Percentiles rank a stretch among this genome's conserved stretches.
Conservation (phyloP, 2,329 filamentous ascomycete species). For the Onygenales sp. region DNA sequence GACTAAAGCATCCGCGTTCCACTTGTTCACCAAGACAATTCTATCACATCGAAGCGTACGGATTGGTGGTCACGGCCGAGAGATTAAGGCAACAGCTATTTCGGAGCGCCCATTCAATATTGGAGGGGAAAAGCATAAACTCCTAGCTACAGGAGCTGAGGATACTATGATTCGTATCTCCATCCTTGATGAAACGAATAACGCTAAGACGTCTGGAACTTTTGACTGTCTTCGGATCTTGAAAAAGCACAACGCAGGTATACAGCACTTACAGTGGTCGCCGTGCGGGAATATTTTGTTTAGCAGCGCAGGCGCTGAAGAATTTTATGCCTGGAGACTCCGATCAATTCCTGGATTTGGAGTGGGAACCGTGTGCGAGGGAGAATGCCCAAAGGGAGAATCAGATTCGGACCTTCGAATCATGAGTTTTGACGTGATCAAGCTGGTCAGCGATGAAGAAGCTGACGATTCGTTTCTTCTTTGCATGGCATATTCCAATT, state of each 20-base stretch:
- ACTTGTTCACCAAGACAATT: constrained; percentile 32
- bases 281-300: constrained; percentile 59
- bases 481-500: constrained; percentile 75
- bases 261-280: constrained; percentile 74
- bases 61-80: constrained; percentile 70
- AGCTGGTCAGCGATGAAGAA: constrained; percentile 16
- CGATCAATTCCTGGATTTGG: constrained; percentile 43
- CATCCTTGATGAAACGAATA: constrained; percentile 12
- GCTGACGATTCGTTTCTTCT: constrained; percentile 43
- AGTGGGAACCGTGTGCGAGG: constrained; percentile 45
- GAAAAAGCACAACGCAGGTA: constrained; percentile 70
- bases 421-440: constrained; percentile 61
- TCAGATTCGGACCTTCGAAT: constrained; percentile 63
- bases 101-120: constrained; percentile 16
- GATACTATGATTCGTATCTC: constrained; percentile 69
- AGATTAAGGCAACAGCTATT: constrained; percentile 60
- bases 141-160: constrained; percentile 61
- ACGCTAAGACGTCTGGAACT: constrained; percentile 13
- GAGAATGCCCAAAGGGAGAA: constrained; percentile 38
- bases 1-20: constrained; percentile 56
- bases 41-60: constrained; percentile 46
- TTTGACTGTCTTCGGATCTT: constrained; percentile 53
- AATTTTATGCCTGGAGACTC: constrained; percentile 78
- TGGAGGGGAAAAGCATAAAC: constrained; percentile 11
- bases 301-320: constrained; percentile 78